Conservation (phyloP, 2,329 filamentous ascomycete species). For the Calonectria montana region DNA sequence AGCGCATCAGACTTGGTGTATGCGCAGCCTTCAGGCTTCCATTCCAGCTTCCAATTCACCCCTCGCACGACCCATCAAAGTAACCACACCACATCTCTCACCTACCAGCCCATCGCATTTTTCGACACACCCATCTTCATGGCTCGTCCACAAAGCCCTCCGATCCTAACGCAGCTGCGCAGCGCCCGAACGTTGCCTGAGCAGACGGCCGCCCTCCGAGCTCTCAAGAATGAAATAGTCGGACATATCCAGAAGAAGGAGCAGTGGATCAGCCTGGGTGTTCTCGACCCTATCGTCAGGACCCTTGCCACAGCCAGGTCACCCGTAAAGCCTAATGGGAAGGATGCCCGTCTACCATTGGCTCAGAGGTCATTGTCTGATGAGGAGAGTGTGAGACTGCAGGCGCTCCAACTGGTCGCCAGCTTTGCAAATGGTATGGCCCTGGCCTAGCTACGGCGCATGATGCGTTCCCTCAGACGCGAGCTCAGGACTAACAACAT, state of each 20-base stretch:
- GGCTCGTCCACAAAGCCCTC: constrained; percentile 64
- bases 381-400: constrained; percentile 76
- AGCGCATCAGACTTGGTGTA: constrained; percentile 30
- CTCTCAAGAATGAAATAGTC: constrained; percentile 88
- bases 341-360: constrained; percentile 49
- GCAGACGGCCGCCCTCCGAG: constrained; percentile 71
- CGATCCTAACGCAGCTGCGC: constrained; percentile 68
- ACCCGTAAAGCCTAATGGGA: constrained; percentile 50
- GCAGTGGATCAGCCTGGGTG: constrained; percentile 76
- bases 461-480: background rate
- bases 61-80: constrained; percentile 24
- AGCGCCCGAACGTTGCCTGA: constrained; percentile 63
- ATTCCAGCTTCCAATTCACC: constrained; percentile 24
- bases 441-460: constrained; percentile 2
- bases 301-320: constrained; percentile 54
- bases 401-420: constrained; percentile 85
- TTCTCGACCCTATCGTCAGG: constrained; percentile 68
- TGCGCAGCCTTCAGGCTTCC: constrained; percentile 26
- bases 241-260: constrained; percentile 91
- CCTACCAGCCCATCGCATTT: background rate
- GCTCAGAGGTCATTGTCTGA: constrained; percentile 60
- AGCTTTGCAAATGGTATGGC: constrained; percentile 84
- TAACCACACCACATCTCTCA: constrained; percentile 23
- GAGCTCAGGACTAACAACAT: constrained; percentile 26
- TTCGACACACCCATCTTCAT: constrained; percentile 50